Percentiles rank a stretch among this genome's conserved stretches.
These are phyloP conservation scores for Penicillium sp. DNA, from an alignment of 2,329 filamentous ascomycete genomes.

Conservation along the genomic window DNA sequence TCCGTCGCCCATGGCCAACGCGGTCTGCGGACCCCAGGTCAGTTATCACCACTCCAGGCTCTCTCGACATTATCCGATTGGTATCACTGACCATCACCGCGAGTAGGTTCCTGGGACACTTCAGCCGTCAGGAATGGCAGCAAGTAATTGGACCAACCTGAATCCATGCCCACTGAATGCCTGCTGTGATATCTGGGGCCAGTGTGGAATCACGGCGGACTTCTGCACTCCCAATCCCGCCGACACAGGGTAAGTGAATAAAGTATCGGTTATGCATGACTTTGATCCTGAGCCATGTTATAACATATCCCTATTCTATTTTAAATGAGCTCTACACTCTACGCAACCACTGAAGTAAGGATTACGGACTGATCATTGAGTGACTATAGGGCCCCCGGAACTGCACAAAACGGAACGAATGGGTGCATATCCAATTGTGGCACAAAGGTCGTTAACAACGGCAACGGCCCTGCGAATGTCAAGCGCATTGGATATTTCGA, in stretches of 20 bases:
- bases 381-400: conserved; percentile 39
- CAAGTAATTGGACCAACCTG: conserved; percentile 20
- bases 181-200: conserved; percentile 41
- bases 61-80: too few species aligned
- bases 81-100: too few species aligned
- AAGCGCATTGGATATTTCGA: conserved; percentile 7
- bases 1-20: neutral
- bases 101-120: too few species aligned
- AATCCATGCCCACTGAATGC: conserved; percentile 43
- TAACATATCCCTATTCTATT: too few species aligned
- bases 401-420: conserved; percentile 28
- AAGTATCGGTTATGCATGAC: too few species aligned
- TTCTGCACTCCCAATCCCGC: conserved; percentile 36
- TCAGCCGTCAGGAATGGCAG: too few species aligned
- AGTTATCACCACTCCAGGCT: too few species aligned
- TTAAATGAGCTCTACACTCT: too few species aligned
- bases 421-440: conserved; percentile 44
- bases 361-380: too few species aligned
- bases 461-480: conserved; percentile 9
- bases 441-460: conserved; percentile 28
- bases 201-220: conserved; percentile 42
- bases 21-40: conserved; percentile 3
- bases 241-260: conserved; percentile 1
- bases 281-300: too few species aligned
- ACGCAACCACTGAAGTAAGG: too few species aligned